Conservation (phyloP, 306 rosid species). For the Rosa multiflora region DNA sequence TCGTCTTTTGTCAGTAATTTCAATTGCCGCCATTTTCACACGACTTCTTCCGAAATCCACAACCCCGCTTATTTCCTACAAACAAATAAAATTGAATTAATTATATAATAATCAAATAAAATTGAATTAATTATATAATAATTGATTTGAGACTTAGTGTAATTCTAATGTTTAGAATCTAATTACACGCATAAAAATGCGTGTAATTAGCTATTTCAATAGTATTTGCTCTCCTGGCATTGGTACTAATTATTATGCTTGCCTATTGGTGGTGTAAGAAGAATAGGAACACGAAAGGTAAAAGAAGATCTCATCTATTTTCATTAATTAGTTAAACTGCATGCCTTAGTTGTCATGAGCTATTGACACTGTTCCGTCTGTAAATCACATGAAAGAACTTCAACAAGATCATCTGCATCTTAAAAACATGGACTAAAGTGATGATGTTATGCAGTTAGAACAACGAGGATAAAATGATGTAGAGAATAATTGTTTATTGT, state of each 20-base stretch:
- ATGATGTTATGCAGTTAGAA: neutral
- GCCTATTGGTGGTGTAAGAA: conserved; percentile 9
- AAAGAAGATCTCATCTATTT: neutral
- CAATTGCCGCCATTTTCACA: no score
- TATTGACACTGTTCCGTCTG: neutral
- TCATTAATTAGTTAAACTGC: neutral
- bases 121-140: no score
- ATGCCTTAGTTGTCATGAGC: neutral
- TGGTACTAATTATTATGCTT: conserved; percentile 3
- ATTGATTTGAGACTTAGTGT: no score
- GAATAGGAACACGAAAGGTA: conserved; percentile 1
- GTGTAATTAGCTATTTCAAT: neutral
- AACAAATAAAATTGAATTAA: no score
- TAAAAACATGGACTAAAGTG: neutral
- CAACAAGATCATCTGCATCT: neutral
- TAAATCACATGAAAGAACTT: neutral
- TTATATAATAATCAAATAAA: no score
- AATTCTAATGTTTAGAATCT: no score
- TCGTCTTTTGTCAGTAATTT: no score
- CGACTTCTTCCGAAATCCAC: no score
- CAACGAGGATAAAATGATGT: neutral
- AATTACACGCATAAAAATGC: no score
- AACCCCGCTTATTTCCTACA: no score
- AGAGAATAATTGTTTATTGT: no score
- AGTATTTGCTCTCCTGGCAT: neutral